A percentile compares a stretch with the other conserved stretches of the same genome.
These are phyloP conservation scores for Viola odorata DNA, from an alignment of 345 rosid species.

Conservation along the genomic window DNA sequence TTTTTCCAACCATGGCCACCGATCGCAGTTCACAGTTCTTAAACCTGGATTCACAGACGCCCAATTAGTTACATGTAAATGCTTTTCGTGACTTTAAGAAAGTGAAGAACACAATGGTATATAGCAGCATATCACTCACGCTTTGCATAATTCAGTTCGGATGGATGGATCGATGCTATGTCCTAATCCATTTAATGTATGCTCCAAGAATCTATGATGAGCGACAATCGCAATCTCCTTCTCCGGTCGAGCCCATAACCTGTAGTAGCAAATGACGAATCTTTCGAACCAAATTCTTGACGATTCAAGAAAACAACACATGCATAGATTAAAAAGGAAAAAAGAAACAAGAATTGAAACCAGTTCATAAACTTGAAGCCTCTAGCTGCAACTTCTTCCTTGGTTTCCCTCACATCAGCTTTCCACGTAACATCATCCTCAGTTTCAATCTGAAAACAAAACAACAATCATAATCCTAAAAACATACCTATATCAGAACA, in stretches of 20 bases:
- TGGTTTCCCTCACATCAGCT: constrained; percentile 37
- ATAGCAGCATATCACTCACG: constrained; percentile 20
- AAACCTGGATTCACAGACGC: constrained; percentile 29
- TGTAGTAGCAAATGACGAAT: constrained; percentile 3
- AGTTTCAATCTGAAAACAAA: constrained; percentile 46
- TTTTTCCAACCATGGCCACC: constrained; percentile 34
- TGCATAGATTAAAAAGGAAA: neutral
- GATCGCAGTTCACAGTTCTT: constrained; percentile 56
- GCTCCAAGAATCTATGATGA: constrained; percentile 62
- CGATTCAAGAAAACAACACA: neutral
- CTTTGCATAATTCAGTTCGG: constrained; percentile 22
- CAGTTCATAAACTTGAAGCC: constrained; percentile 52
- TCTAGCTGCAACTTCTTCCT: constrained; percentile 52
- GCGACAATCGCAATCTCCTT: constrained; percentile 74
- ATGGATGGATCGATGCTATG: constrained; percentile 29
- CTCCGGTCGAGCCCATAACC: constrained; percentile 77
- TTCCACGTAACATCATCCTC: constrained; percentile 65
- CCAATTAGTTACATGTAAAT: neutral
- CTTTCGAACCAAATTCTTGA: neutral
- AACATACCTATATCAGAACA: no score
- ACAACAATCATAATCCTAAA: neutral
- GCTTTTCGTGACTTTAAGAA: neutral
- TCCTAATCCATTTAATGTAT: constrained; percentile 39
- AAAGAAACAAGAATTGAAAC: constrained; percentile 10
- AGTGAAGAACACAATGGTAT: neutral